Evolutionary conservation across 1,284 basidiomycete species (phyloP), one percentile per base, ranked within the genome.

Genomic region (Papiliotrema terrestris): DNA sequence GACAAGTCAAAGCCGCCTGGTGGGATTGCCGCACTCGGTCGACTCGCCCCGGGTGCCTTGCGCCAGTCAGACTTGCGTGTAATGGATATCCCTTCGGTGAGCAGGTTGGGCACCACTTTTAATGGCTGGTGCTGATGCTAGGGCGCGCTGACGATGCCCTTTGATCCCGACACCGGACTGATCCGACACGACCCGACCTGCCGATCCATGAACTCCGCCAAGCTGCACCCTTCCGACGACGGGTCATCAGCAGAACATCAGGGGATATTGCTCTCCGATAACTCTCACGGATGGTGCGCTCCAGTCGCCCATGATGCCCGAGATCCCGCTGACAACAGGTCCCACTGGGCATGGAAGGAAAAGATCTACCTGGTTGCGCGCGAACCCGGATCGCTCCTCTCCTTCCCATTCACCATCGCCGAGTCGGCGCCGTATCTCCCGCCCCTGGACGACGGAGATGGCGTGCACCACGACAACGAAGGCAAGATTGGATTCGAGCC

Each of bases 341-440:
- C 17, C 14, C 23, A 23, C n/a, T 52, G 51, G 51, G 32, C 41
- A 4, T 52, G 51, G 51, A 45, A 45, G 29, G 73, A 77, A 57
- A 77, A 77, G 61, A 70, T 72, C 2, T 77, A 75, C 57, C 56
- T 74, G 19, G 53, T 72, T 9, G 69, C 70, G 1, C 60, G 57
- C 8, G 39, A 52, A 22, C 67, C 73, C 5, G 75, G 75, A 0
- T 61, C 71, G 3, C 51, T 37, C n/a, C 66, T 75, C 19, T 55
- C 41, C 15, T 13, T 35, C 9, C 51, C 53, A 29, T 73, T 75
- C 42, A 38, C 47, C 15, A 22, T 49, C 5, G 19, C 8, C 6
- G 23, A 29, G 17, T 14, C 29, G 15, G 22, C 41, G 11, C 13
- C 22, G 22, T 3, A 49, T 26, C 4, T 49, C 48, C 25, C 45